Evolutionary conservation across 805 yeast genomes (phyloP).

Genomic region (Myxozyma udenii): DNA sequence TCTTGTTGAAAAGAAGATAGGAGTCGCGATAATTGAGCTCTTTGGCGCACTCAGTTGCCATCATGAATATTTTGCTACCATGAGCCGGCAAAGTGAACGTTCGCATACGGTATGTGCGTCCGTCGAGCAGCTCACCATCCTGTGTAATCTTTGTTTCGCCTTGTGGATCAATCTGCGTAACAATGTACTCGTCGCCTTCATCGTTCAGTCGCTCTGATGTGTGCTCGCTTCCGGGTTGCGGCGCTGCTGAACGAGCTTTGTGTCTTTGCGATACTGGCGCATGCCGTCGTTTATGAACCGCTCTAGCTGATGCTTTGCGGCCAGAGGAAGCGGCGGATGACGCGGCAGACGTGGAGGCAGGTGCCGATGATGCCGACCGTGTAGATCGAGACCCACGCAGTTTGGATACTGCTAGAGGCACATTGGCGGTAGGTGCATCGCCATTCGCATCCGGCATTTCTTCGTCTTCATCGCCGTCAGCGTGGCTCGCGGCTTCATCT

Average conservation of each 20-base stretch:
- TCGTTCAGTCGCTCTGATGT: constrained; percentile 27
- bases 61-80: constrained; percentile 42
- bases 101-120: constrained; percentile 42
- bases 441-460: not conserved
- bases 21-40: constrained; percentile 49
- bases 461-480: constrained; percentile 9
- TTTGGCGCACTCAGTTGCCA: constrained; percentile 46
- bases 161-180: constrained; percentile 39
- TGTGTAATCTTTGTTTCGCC: constrained; percentile 48
- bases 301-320: not conserved
- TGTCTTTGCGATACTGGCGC: not conserved
- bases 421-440: not conserved
- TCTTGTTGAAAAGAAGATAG: constrained; percentile 49
- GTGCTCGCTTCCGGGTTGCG: constrained; percentile 21
- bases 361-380: not conserved
- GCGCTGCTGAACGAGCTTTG: not conserved
- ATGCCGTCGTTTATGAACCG: not conserved
- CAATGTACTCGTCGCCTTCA: constrained; percentile 39
- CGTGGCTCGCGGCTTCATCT: constrained; percentile 8
- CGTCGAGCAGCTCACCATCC: constrained; percentile 43
- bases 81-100: constrained; percentile 44
- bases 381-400: not conserved
- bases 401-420: not conserved
- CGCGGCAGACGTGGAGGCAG: not conserved
- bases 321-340: not conserved